Evolutionary conservation across 805 yeast species (phyloP), one percentile per base, ranked within the genome.

Genomic region (Metschnikowia henanensis): DNA sequence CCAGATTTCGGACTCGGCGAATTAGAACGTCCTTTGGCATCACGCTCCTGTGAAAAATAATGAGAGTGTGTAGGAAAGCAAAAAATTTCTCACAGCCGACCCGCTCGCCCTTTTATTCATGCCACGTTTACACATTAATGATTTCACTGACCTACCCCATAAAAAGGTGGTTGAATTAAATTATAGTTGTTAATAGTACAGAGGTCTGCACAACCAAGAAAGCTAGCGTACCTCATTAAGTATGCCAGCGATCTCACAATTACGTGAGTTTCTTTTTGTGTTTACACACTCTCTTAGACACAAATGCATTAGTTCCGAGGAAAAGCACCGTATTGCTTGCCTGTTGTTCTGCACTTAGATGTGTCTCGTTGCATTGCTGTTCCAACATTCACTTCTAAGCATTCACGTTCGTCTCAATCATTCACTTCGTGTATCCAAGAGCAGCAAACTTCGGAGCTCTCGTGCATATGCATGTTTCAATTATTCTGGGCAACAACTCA

Each of bases 1-100:
- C 57, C 57, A 53, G 57, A 52, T 53, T 53, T 53, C 57, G 57
- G 57, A 53, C 42, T 53, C 50, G 57, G 51, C 56, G 50, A 47
- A 53, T 53, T 37, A 45, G 52, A 53, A 46, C 39, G 50, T 39
- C 51, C 46, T 41, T 22, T 42, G 32, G 26, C 43, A 18, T 21
- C 45, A 35, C 30, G 43, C 40, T 43, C 50, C 39, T 41, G 37
- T 37, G 43, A 37, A 43, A 47, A 33, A n/a, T 6, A 26, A n/a
- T 13, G 19, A 19, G 15, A 19, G 21, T 15, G 43, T 20, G 22
- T 21, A 25, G 10, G 30, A 31, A 13, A 21, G 20, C 4, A 35
- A 18, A 25, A 39, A 35, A 41, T 19, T 23, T 34, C 39, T 18
- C 29, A 33, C 26, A 20, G n/a, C 34, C 22, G 38, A 33, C 38